phyloP scores from a whole-genome alignment of 805 yeast genomes.

The Yarrowia bubula region DNA sequence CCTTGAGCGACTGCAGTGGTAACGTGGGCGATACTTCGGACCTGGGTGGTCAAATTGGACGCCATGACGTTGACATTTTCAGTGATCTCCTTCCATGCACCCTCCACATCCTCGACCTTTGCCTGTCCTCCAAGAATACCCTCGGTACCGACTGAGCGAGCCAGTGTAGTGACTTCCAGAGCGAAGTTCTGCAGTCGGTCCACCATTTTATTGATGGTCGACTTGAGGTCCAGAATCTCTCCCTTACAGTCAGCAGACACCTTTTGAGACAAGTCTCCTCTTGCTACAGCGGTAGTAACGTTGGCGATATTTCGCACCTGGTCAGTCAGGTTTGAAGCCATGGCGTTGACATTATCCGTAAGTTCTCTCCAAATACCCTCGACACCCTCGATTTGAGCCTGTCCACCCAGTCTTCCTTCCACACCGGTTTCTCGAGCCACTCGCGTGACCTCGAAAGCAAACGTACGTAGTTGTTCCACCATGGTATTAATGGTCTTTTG shows the following conservation, averaged over 20 bases:
- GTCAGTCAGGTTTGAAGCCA: conserved; percentile 84
- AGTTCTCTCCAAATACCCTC: conserved; percentile 87
- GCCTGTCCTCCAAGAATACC: conserved; percentile 91
- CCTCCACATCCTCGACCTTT: conserved; percentile 72
- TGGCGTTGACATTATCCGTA: conserved; percentile 83
- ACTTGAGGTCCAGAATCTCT: conserved; percentile 73
- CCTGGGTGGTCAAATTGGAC: conserved; percentile 79
- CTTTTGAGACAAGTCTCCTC: conserved; percentile 76
- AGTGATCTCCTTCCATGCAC: conserved; percentile 81
- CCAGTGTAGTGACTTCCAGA: conserved; percentile 80
- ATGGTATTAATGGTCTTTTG: conserved; percentile 85
- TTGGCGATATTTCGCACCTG: conserved; percentile 86
- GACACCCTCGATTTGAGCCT: conserved; percentile 73
- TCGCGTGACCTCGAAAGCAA: conserved; percentile 81
- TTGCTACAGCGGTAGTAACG: conserved; percentile 84
- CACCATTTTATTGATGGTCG: conserved; percentile 86
- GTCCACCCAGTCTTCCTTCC: conserved; percentile 85
- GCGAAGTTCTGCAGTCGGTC: conserved; percentile 79
- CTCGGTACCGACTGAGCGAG: conserved; percentile 84
- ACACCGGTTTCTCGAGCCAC: conserved; percentile 91
- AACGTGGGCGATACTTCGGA: conserved; percentile 83
- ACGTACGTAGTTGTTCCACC: conserved; percentile 81
- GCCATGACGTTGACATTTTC: conserved; percentile 90
- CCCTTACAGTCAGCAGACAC: conserved; percentile 86
- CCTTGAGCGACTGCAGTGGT: conserved; percentile 93